phyloP scores from a whole-genome alignment of 169 alveolate genomes.

The Plasmodium inui region DNA sequence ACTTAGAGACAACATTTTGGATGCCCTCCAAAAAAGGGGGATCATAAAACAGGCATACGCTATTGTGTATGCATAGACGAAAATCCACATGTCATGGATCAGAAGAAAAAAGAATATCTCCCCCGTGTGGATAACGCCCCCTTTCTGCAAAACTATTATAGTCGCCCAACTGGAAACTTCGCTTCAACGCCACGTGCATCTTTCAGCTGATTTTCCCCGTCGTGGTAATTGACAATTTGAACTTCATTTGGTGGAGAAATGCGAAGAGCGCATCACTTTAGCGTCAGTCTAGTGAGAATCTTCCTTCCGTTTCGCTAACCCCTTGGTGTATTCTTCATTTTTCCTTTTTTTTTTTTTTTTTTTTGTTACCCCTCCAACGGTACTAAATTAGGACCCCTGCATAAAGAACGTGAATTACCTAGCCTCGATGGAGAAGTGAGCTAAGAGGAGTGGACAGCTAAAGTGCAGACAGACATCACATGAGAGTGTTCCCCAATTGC shows the following conservation, averaged over 20 bases:
- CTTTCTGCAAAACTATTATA: neutral
- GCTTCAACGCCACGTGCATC: slow-evolving; percentile 57
- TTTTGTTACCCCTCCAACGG: neutral
- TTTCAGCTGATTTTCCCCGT: slow-evolving; percentile 67
- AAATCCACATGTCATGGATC: neutral
- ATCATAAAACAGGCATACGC: neutral
- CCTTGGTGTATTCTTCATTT: neutral
- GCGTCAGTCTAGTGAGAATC: neutral
- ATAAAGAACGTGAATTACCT: slow-evolving; percentile 43
- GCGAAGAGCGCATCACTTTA: neutral
- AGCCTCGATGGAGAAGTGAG: slow-evolving; percentile 51
- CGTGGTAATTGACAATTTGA: slow-evolving; percentile 34
- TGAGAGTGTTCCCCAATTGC: no score
- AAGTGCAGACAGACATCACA: neutral
- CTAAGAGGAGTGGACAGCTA: neutral
- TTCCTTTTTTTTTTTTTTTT: neutral
- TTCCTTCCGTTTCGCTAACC: neutral
- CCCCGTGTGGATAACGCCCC: neutral
- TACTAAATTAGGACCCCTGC: slow-evolving; percentile 45
- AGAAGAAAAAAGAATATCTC: neutral
- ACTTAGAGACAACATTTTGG: neutral
- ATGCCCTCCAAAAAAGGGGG: neutral
- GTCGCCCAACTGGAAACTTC: slow-evolving; percentile 76
- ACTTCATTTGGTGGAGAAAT: neutral
- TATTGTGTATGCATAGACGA: neutral